Percentiles rank a stretch among this genome's conserved stretches.
Evolutionary conservation across 169 alveolate species (phyloP).

Genomic region (Eimeria falciformis): DNA sequence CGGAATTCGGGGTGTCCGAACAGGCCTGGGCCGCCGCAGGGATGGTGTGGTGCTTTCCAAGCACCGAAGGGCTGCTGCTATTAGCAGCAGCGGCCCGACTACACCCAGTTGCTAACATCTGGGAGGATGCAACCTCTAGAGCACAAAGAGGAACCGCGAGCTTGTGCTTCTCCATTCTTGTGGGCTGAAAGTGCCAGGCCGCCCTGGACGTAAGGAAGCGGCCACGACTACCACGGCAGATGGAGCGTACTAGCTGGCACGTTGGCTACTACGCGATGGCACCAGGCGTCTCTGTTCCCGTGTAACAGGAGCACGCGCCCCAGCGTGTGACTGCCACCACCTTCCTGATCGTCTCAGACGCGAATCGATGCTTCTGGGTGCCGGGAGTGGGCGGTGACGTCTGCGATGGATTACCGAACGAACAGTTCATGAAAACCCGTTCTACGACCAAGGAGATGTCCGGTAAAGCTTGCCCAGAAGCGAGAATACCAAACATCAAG

Average conservation of each 20-base stretch:
- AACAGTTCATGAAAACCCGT: no score
- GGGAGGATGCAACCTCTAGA: constrained; percentile 6
- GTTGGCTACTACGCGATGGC: neutral
- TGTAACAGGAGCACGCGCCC: neutral
- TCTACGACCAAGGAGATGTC: no score
- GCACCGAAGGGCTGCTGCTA: neutral
- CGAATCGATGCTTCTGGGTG: no score
- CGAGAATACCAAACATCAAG: neutral
- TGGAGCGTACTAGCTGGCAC: neutral
- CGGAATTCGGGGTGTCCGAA: neutral
- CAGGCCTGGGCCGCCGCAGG: neutral
- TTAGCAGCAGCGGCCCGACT: neutral
- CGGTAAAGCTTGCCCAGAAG: neutral
- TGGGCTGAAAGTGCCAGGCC: neutral
- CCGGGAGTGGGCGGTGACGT: no score
- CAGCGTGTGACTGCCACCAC: neutral
- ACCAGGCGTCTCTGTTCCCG: neutral
- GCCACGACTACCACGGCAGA: neutral
- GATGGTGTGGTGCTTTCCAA: neutral
- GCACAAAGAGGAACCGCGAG: constrained; percentile 19
- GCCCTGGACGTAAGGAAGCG: neutral
- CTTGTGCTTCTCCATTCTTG: neutral
- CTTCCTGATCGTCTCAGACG: no score
- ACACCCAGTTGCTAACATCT: neutral
- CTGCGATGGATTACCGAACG: no score